Percentiles rank a stretch among this genome's conserved stretches.
Conservation (phyloP, 2,329 filamentous ascomycete species). For the Escovopsis sp. region DNA sequence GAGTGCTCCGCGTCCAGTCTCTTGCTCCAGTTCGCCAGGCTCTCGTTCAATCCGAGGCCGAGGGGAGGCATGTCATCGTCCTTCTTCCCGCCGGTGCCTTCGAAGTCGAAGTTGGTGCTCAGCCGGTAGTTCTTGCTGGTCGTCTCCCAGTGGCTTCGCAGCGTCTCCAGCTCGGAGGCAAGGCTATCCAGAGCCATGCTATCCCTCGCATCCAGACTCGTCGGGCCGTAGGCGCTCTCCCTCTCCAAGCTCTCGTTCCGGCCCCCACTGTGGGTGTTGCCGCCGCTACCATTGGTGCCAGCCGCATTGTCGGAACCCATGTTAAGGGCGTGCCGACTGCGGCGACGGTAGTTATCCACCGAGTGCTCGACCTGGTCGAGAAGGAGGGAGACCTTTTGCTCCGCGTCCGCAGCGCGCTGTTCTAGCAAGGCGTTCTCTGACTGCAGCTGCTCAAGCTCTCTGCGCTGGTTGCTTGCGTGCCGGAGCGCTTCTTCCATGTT, state of each 20-base stretch:
- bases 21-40: slow-evolving; percentile 66
- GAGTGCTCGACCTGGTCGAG: slow-evolving; percentile 89
- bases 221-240: slow-evolving; percentile 48
- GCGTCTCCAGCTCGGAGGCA: slow-evolving; percentile 78
- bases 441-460: slow-evolving; percentile 67
- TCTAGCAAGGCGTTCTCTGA: slow-evolving; percentile 72
- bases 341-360: slow-evolving; percentile 87
- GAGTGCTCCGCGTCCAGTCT: slow-evolving; percentile 44
- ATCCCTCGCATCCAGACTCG: slow-evolving; percentile 34
- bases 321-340: slow-evolving; percentile 42
- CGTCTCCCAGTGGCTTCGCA: slow-evolving; percentile 86
- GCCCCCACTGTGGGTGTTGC: slow-evolving; percentile 24
- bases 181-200: slow-evolving; percentile 72
- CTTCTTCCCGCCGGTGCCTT: slow-evolving; percentile 29
- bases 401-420: slow-evolving; percentile 72
- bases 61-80: slow-evolving; percentile 29
- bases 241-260: slow-evolving; percentile 43
- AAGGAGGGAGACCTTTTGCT: slow-evolving; percentile 82
- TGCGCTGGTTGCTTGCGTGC: slow-evolving; percentile 44
- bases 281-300: slow-evolving; percentile 19
- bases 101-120: slow-evolving; percentile 81
- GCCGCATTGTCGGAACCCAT: slow-evolving; percentile 31
- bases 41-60: slow-evolving; percentile 47
- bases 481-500: slow-evolving; percentile 37
- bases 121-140: slow-evolving; percentile 91